Conservation (phyloP, 2,329 filamentous ascomycete species). For the Aspergillaceae sp. region DNA sequence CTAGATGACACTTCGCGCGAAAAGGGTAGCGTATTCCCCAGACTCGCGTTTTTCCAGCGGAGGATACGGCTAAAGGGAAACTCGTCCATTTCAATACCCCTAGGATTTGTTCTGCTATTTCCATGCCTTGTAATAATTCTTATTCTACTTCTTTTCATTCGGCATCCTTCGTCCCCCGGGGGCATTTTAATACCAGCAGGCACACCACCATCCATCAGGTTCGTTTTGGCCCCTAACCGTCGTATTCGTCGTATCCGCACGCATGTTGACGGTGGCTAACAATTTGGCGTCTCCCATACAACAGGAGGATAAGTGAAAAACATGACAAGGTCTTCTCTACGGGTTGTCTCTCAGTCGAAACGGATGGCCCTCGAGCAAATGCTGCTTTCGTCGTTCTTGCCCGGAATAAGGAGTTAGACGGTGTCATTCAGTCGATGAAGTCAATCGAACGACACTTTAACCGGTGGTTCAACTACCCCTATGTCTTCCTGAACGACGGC, state of each 20-base stretch:
- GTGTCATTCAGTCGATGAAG: conserved; percentile 92
- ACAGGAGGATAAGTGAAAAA: conserved; percentile 90
- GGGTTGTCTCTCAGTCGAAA: conserved; percentile 71
- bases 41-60: conserved; percentile 72
- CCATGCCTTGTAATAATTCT: conserved; percentile 84
- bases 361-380: conserved; percentile 72
- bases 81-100: conserved; percentile 82
- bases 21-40: conserved; percentile 37
- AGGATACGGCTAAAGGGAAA: conserved; percentile 85
- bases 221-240: conserved; percentile 22
- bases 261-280: conserved; percentile 10
- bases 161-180: conserved; percentile 74
- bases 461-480: conserved; percentile 96
- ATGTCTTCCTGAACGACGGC: conserved; percentile 95
- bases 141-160: conserved; percentile 80
- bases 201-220: conserved; percentile 83
- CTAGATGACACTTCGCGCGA: conserved; percentile 40
- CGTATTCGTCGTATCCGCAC: too few relatives aligned
- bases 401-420: conserved; percentile 90
- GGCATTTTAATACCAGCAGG: conserved; percentile 81
- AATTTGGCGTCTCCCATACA: not conserved
- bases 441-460: conserved; percentile 99
- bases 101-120: conserved; percentile 88
- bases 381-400: conserved; percentile 93
- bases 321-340: conserved; percentile 94